Evolutionary conservation across 768 basidiomycete species (phyloP).

Genomic region (Panaeolus cyanescens): DNA sequence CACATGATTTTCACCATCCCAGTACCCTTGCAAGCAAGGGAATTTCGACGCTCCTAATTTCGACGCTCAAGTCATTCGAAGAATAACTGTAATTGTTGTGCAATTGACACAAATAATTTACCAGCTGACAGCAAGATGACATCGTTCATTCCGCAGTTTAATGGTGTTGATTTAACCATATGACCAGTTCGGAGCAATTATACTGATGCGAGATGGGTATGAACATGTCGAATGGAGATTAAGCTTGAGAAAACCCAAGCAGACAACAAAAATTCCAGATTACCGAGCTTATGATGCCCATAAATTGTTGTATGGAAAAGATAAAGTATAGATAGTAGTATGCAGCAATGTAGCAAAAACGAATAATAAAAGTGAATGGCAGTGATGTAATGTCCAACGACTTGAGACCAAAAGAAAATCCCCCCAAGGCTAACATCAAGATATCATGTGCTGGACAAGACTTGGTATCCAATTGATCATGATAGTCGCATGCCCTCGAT

Average conservation of each 20-base stretch:
- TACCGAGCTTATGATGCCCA: not conserved
- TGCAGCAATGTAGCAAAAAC: not conserved
- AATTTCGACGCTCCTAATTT: no score
- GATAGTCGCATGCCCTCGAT: conserved; percentile 55
- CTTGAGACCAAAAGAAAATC: no score
- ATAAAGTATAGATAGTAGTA: not conserved
- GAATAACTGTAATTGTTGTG: no score
- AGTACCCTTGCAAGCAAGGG: no score
- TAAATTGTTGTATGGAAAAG: not conserved
- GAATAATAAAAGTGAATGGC: not conserved
- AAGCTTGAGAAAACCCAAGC: conserved; percentile 3
- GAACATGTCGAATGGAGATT: conserved; percentile 4
- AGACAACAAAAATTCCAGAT: not conserved
- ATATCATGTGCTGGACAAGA: conserved; percentile 37
- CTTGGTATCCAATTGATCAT: conserved; percentile 77
- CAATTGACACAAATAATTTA: no score
- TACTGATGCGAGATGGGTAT: not conserved
- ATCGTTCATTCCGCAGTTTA: no score
- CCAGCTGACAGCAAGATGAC: no score
- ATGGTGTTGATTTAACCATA: no score
- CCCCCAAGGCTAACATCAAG: not conserved
- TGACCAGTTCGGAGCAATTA: no score
- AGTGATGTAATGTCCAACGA: no score
- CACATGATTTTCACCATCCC: no score
- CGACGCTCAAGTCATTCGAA: no score